phyloP scores from a whole-genome alignment of 2,329 filamentous ascomycete species.

The Fusarium palustre region DNA sequence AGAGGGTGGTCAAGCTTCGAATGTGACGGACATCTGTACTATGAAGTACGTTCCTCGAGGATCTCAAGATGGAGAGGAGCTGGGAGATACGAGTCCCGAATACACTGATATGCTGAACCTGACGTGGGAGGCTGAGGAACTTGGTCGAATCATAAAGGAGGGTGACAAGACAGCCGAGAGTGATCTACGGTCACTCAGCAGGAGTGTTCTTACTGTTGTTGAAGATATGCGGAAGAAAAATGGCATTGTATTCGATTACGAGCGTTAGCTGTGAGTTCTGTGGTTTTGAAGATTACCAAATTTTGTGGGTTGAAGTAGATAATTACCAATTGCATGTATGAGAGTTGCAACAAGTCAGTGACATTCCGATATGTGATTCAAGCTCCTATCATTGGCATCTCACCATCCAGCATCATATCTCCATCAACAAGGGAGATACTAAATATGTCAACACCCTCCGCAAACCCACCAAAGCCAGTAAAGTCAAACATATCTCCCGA shows the following conservation, averaged over 20 bases:
- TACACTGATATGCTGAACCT: constrained; percentile 31
- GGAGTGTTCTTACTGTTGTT: constrained; percentile 22
- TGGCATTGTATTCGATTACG: constrained; percentile 22
- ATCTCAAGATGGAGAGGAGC: constrained; percentile 20
- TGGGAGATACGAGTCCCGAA: constrained; percentile 26
- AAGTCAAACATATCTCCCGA: constrained; percentile 22
- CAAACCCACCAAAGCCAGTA: constrained; percentile 15
- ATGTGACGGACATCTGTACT: constrained; percentile 31
- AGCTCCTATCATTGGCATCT: not conserved
- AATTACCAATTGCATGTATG: not conserved
- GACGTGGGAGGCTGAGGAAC: constrained; percentile 37
- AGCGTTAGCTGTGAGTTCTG: not conserved
- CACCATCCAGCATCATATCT: constrained; percentile 7
- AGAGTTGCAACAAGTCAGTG: rapidly evolving
- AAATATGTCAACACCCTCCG: constrained; percentile 19
- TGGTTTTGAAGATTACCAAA: not conserved
- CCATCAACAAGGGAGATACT: constrained; percentile 25
- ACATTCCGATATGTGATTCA: not conserved
- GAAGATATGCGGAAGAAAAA: constrained; percentile 35
- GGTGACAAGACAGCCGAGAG: constrained; percentile 18
- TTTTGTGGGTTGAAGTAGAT: rapidly evolving
- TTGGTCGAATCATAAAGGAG: constrained; percentile 31
- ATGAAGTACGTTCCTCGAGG: constrained; percentile 29
- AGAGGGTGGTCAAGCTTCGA: constrained; percentile 16
- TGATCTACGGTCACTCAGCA: constrained; percentile 22